Base-by-base conservation (phyloP, 352 stramenopile species). In the Globisporangium barbulae region DNA sequence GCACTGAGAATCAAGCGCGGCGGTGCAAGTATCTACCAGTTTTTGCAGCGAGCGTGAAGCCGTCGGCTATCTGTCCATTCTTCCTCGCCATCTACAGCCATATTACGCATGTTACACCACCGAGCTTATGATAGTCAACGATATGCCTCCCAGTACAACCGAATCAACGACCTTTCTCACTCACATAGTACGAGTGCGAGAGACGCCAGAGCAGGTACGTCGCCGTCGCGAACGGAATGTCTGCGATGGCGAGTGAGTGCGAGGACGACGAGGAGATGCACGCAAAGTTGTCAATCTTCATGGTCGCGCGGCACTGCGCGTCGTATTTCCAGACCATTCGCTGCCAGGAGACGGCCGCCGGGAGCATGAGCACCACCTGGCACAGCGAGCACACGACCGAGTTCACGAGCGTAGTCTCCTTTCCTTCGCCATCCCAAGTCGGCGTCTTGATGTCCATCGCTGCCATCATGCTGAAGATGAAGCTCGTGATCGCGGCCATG, bases 1-100 rank as follows among this genome's bases (percentile, higher is more conserved):
- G 25, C 25, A 28, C 25, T 28, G 25, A 28, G 25, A 28, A 28
- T 28, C 25, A 28, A 28, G 25, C 25, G 25, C 25, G 25, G 25
- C 25, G 25, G 25, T 28, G 25, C 25, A 5, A 13, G 48, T 53
- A 2, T 4, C 9, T 63, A 67, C 78, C 79, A 68, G 72, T 91
- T 69, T 94, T 94, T 19, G 76, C 81, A 21, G 83, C 81, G 6
- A 94, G 71, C 1, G 84, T 89, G 64, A 94, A 94, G 4, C 70
- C 71, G 54, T 92, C 80, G 15, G 83, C 74, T 41, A 92, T 88
- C 22, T 42, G 56, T 45, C 76, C 59, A 31, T 54, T 65, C 68
- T 66, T 53, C 63, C 74, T 78, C 37, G 79, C 68, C 61, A 79
- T 63, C 80, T 87, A 69, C 17, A 48, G 7, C 4, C 44, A 5